phyloP scores from a whole-genome alignment of 192 early-diverging fungal species.

The Backusella luteola region DNA sequence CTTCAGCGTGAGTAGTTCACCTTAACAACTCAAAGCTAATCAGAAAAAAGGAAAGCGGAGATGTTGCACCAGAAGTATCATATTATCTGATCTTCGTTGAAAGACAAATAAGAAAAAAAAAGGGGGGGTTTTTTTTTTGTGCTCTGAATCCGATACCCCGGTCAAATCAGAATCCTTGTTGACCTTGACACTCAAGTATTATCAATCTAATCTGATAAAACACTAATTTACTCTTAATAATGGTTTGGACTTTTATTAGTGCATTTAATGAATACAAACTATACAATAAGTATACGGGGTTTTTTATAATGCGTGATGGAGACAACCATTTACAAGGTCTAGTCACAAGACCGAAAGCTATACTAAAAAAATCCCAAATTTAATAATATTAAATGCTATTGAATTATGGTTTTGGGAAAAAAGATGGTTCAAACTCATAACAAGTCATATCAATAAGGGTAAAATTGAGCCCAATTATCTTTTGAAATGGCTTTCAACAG shows the following conservation, averaged over 20 bases:
- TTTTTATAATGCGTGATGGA: neutral
- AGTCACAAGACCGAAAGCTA: neutral
- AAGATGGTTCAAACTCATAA: neutral
- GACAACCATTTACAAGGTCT: neutral
- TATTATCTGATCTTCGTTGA: neutral
- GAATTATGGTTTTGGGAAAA: too few relatives aligned
- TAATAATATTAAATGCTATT: too few relatives aligned
- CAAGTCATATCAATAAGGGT: neutral
- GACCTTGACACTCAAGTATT: neutral
- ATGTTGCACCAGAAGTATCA: neutral
- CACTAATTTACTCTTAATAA: neutral
- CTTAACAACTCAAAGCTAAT: neutral
- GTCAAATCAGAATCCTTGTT: neutral
- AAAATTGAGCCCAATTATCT: neutral
- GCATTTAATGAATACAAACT: neutral
- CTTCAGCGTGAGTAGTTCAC: neutral
- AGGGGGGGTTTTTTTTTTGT: neutral
- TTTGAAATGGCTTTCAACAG: neutral
- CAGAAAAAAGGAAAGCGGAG: neutral
- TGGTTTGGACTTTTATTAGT: neutral
- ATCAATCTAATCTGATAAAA: conserved; percentile 1
- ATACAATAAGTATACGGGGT: neutral
- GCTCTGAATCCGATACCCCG: neutral
- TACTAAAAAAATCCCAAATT: neutral
- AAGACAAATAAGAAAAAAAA: too few relatives aligned